Evolutionary conservation across 2,329 filamentous ascomycete genomes (phyloP).

Genomic region (Fusarium ramigenum): DNA sequence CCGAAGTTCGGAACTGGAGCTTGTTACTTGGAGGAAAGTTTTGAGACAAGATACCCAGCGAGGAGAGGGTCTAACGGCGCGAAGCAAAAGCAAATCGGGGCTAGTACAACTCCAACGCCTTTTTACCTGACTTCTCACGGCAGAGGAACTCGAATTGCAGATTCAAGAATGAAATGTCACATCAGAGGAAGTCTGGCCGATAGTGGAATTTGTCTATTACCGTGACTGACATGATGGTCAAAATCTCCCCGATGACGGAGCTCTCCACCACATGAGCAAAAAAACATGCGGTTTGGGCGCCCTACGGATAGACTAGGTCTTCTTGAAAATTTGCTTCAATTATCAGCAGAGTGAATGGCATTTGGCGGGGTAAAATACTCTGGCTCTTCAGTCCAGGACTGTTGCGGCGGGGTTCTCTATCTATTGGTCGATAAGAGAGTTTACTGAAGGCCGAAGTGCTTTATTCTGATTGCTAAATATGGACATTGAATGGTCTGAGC

Average conservation of each 20-base stretch:
- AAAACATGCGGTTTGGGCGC: conserved; percentile 11
- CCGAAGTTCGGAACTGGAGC: conserved; percentile 13
- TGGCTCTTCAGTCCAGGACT: conserved; percentile 1
- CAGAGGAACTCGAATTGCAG: neutral
- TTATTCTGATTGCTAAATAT: conserved; percentile 13
- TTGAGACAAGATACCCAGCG: conserved; percentile 1
- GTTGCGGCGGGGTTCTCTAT: conserved; percentile 15
- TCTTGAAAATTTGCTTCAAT: conserved; percentile 14
- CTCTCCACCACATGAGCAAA: neutral
- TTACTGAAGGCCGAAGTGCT: neutral
- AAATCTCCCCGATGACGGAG: conserved; percentile 33
- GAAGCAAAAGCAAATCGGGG: conserved; percentile 21
- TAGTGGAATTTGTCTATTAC: conserved; percentile 12
- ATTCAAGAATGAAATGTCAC: conserved; percentile 10
- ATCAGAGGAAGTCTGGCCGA: conserved; percentile 2
- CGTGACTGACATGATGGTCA: conserved; percentile 8
- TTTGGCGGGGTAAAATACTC: conserved; percentile 32
- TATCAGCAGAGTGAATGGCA: neutral
- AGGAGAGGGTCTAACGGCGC: conserved; percentile 31
- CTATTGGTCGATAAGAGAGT: conserved; percentile 11
- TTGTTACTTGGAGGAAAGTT: conserved; percentile 9
- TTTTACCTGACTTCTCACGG: neutral
- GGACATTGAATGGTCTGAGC: neutral
- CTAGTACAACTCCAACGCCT: conserved; percentile 20
- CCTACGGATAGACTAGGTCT: neutral